Evolutionary conservation across 768 basidiomycete genomes (phyloP), one percentile per base, ranked within the genome.

Genomic region (Mycena amicta): DNA sequence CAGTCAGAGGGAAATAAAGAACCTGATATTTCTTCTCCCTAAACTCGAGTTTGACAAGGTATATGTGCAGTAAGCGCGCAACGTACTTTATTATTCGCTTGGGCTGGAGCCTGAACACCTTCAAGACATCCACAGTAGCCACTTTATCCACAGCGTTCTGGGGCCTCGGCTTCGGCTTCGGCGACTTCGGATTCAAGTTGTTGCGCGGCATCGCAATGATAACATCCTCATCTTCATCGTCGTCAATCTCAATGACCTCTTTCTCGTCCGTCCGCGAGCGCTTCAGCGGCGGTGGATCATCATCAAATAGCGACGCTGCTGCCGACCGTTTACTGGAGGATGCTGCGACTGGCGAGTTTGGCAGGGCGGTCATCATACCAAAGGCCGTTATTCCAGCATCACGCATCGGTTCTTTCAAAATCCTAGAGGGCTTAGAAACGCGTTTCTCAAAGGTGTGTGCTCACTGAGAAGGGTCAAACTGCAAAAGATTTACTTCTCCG

Each of bases 391-490:
- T 26, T 64, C 71, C 65, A 62, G 45, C 12, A 33, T 40, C 41
- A 43, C 55, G 49, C 25, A 55, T 23, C 58, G 20, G 45, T 22
- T 63, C 50, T 61, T 71, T 65, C 55, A 69, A 67, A 41, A 55
- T 28, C 57, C 70, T 76, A 37, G 18, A 8, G 18, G 33, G 11
- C 33, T n/a, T n/a, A n/a, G n/a, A n/a, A n/a, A n/a, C n/a, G n/a
- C n/a, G 60, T 37, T 37, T 18, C 23, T 63, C 50, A 29, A 52
- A 53, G 20, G 52, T 29, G 40, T 45, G 30, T 52, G 18, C 77
- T 65, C 60, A 90, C 91, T 68, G 78, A 16, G 84, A 83, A 18
- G 94, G 92, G 75, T 97, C 92, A 61, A 94, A 92, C 5, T 82
- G 75, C 15, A 96, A 76, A 8, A 97, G 78, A 61, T 83, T 87